Evolutionary conservation across 2,329 filamentous ascomycete genomes (phyloP), one percentile per base, ranked within the genome.

Genomic region (Penicillium sp.): DNA sequence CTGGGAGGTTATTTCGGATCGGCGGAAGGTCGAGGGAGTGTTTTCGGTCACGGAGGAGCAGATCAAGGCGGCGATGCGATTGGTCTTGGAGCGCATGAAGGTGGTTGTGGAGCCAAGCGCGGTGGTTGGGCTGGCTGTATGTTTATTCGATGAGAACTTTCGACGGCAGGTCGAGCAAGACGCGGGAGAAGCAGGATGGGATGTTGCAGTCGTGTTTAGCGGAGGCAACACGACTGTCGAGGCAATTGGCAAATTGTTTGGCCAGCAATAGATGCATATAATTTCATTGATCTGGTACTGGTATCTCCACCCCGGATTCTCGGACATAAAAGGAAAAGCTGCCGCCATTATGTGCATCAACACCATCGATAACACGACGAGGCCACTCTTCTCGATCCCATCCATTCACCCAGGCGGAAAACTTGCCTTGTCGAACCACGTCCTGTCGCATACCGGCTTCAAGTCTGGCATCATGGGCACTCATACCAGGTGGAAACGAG

Each of bases 71-170:
- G 84, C 89, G 9, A 75, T 95, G 76, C 68, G 75, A 44, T 64
- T 96, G 45, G 82, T 94, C 22, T 68, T 89, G 45, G 90, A 96
- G 75, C 70, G 89, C 41, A 79, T 92, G 73, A 95, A 96, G 76
- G 68, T 94, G 31, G 79, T 95, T 14, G 80, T 95, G 9, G 90
- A 96, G 72, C 90, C 90, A 14, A 89, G 83, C 63, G 79, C 84
- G 0, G 87, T 82, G 2, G 89, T 95, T n/a, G 78, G 80, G 1
- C 62, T 96, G 42, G 92, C 90, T 0, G 84, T 85, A 6, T 82
- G 80, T 35, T 67, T 96, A 50, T 95, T 79, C 49, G 84, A 95
- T 60, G 85, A 93, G 64, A 85, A 88, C 3, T 95, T 95, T 46
- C 70, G 86, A 41, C 60, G 56, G 9, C 63, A 82, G 63, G 83